Conservation (phyloP, 345 rosid genomes). For the Cardamine resedifolia region DNA sequence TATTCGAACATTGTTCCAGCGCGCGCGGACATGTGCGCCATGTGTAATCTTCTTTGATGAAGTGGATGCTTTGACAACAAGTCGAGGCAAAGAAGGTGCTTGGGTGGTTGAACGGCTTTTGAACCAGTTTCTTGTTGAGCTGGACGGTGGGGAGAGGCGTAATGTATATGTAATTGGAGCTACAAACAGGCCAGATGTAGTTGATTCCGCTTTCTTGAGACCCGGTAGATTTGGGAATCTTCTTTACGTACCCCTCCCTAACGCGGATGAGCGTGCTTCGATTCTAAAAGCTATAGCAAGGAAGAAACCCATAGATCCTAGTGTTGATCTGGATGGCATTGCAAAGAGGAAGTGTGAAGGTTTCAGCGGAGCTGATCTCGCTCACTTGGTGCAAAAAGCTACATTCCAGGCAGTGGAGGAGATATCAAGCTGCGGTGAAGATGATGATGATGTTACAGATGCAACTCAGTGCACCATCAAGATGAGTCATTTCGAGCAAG, state of each 20-base stretch:
- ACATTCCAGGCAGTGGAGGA: slow-evolving; percentile 65
- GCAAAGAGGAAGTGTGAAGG: slow-evolving; percentile 66
- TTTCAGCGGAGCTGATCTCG: slow-evolving; percentile 92
- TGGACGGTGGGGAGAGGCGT: slow-evolving; percentile 77
- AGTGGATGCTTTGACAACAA: slow-evolving; percentile 94
- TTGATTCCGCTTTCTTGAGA: slow-evolving; percentile 82
- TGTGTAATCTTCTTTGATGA: slow-evolving; percentile 93
- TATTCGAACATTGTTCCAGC: slow-evolving; percentile 71
- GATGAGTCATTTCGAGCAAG: slow-evolving; percentile 58
- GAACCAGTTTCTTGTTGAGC: slow-evolving; percentile 74
- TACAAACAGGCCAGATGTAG: slow-evolving; percentile 88
- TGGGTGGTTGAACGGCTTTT: slow-evolving; percentile 41
- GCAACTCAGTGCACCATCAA: slow-evolving; percentile 43
- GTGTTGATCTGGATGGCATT: slow-evolving; percentile 64
- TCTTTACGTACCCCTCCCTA: slow-evolving; percentile 81
- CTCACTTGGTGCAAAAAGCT: slow-evolving; percentile 76
- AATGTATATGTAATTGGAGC: slow-evolving; percentile 94
- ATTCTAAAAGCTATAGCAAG: slow-evolving; percentile 74
- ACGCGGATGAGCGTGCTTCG: slow-evolving; percentile 68
- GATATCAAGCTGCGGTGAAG: slow-evolving; percentile 22
- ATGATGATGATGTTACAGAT: neutral
- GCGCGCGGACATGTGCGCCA: slow-evolving; percentile 84
- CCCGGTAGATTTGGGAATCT: slow-evolving; percentile 95
- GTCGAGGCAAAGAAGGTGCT: slow-evolving; percentile 89
- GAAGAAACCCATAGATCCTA: slow-evolving; percentile 69